A percentile compares a stretch with the other conserved stretches of the same genome.
These are phyloP conservation scores for Leccinum pachyderme DNA, from an alignment of 1,284 basidiomycete species.

Conservation along the genomic window DNA sequence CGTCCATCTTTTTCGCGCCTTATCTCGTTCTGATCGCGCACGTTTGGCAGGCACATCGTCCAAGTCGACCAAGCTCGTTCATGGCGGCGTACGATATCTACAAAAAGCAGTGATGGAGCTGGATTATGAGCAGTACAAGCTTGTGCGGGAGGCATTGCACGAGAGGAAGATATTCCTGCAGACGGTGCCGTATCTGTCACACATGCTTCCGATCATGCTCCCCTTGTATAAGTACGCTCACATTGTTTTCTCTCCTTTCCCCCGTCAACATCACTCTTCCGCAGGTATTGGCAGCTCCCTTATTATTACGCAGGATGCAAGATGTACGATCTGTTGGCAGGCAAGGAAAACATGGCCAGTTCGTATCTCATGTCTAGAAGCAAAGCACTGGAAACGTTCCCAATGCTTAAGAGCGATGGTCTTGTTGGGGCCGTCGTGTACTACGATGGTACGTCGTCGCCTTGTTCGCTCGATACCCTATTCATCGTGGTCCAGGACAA, in stretches of 20 bases:
- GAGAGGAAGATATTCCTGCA: conserved; percentile 94
- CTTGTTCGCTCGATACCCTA: neutral
- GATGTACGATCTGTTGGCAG: conserved; percentile 94
- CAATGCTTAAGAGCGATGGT: conserved; percentile 93
- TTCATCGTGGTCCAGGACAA: conserved; percentile 58
- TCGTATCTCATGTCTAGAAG: conserved; percentile 94
- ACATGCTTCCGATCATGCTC: conserved; percentile 93
- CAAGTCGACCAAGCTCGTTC: conserved; percentile 96
- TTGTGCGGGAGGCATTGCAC: conserved; percentile 90
- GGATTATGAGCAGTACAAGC: conserved; percentile 96
- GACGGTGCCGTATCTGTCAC: conserved; percentile 91
- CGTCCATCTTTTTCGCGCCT: conserved; percentile 14
- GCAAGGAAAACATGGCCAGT: conserved; percentile 95
- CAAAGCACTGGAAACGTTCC: conserved; percentile 92
- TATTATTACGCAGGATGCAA: conserved; percentile 97
- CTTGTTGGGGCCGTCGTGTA: conserved; percentile 95
- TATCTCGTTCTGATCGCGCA: conserved; percentile 34
- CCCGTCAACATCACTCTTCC: conserved; percentile 4
- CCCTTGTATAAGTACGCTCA: conserved; percentile 76
- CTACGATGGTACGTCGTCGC: conserved; percentile 74
- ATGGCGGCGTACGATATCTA: conserved; percentile 96
- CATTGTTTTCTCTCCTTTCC: neutral
- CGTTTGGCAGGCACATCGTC: conserved; percentile 88
- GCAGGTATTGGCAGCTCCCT: conserved; percentile 93
- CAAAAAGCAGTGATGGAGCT: conserved; percentile 96